These are phyloP conservation scores for Penicillium verhagenii DNA, from an alignment of 495 filamentous ascomycete genomes.

Conservation along the genomic window DNA sequence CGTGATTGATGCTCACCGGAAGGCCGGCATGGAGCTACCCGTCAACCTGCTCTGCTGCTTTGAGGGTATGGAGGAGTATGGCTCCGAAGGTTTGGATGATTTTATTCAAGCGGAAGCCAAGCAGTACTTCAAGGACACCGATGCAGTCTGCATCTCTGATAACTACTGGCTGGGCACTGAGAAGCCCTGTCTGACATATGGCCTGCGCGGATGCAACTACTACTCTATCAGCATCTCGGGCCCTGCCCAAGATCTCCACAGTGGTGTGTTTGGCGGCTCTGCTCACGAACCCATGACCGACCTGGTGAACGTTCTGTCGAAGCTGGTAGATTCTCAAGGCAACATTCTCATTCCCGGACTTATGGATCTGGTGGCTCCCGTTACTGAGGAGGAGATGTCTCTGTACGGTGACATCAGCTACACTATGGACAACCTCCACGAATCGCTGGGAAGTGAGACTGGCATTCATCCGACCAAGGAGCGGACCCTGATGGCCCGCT, in stretches of 20 bases:
- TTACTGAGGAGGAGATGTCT: constrained; percentile 80
- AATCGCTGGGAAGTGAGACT: constrained; percentile 83
- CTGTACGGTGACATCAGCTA: constrained; percentile 87
- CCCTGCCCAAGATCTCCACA: constrained; percentile 91
- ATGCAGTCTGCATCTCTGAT: constrained; percentile 97
- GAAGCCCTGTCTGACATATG: constrained; percentile 97
- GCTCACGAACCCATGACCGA: constrained; percentile 99
- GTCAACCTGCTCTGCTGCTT: constrained; percentile 99
- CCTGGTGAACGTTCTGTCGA: constrained; percentile 74
- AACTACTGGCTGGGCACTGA: constrained; percentile 99
- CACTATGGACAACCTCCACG: constrained; percentile 91
- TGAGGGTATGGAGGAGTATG: constrained; percentile 99
- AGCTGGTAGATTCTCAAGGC: constrained; percentile 82
- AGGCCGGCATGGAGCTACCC: constrained; percentile 88
- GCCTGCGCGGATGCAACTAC: constrained; percentile 96
- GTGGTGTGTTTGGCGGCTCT: constrained; percentile 92
- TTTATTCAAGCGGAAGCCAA: constrained; percentile 87
- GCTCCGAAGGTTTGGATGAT: constrained; percentile 93
- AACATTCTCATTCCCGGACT: constrained; percentile 89
- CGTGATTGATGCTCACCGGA: constrained; percentile 94
- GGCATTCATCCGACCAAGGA: constrained; percentile 84
- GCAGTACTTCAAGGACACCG: constrained; percentile 88
- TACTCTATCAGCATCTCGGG: constrained; percentile 86
- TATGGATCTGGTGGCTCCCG: constrained; percentile 83
- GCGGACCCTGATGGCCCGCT: constrained; percentile 86